phyloP scores from a whole-genome alignment of 345 rosid species.

The Eucalyptus shirleyi region DNA sequence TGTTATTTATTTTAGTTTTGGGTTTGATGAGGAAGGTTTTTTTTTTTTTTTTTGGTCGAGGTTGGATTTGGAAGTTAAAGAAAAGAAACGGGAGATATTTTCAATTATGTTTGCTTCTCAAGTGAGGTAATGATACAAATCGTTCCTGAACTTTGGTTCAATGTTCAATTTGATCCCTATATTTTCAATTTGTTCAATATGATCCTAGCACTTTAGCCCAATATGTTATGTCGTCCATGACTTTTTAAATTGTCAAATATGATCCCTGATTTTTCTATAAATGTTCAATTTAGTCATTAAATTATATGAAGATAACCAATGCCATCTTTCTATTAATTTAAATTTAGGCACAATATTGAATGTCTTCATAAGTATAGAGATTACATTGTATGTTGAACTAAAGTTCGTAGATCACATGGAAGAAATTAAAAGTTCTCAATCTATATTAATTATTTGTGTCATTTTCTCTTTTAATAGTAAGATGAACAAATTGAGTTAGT shows the following conservation, averaged over 20 bases:
- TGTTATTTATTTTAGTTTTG: background rate
- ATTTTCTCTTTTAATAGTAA: background rate
- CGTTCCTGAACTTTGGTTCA: accelerated
- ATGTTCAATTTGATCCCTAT: too few relatives aligned
- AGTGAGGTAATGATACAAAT: too few relatives aligned
- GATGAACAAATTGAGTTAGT: background rate
- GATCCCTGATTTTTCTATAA: too few relatives aligned
- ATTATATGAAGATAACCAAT: too few relatives aligned
- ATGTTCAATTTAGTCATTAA: background rate
- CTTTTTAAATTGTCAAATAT: too few relatives aligned
- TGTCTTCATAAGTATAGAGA: too few relatives aligned
- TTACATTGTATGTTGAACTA: background rate
- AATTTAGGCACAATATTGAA: too few relatives aligned
- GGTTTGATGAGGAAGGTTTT: too few relatives aligned
- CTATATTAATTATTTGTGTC: too few relatives aligned
- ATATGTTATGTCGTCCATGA: background rate
- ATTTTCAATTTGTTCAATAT: background rate
- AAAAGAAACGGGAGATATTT: background rate
- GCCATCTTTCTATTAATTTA: background rate
- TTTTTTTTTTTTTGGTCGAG: background rate
- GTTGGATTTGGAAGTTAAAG: background rate
- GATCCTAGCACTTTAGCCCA: too few relatives aligned
- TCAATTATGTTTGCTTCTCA: background rate
- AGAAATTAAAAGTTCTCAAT: too few relatives aligned
- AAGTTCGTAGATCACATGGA: accelerated